Conservation (phyloP, 148 eudicot genomes). For the Agrostemma githago region DNA sequence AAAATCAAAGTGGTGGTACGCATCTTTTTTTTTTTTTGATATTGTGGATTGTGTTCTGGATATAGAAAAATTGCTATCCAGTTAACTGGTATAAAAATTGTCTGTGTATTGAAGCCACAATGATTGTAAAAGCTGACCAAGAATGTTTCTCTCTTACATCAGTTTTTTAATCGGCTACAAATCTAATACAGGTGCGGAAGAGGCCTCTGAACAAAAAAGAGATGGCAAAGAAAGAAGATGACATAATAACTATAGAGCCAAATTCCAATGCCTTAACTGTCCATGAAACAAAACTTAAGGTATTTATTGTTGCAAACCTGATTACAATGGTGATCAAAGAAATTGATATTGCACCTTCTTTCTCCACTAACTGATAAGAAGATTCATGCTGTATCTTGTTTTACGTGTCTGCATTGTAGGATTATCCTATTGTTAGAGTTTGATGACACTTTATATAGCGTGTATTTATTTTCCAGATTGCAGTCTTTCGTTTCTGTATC, state of each 20-base stretch:
- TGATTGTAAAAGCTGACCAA: not conserved
- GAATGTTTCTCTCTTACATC: not conserved
- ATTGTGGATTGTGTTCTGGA: not conserved
- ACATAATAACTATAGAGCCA: conserved; percentile 57
- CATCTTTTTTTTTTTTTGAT: not conserved
- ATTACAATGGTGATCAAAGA: not conserved
- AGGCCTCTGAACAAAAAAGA: conserved; percentile 82
- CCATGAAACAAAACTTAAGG: conserved; percentile 78
- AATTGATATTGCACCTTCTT: not conserved
- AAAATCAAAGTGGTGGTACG: conserved; percentile 90
- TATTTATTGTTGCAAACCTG: conserved; percentile 12
- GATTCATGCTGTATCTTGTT: not conserved
- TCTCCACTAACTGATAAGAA: not conserved
- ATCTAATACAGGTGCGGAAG: conserved; percentile 62
- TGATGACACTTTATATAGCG: not conserved
- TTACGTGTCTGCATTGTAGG: not conserved
- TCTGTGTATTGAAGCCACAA: not conserved
- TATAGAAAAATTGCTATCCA: not conserved
- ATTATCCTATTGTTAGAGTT: not conserved
- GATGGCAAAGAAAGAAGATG: conserved; percentile 60
- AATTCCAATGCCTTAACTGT: conserved; percentile 56
- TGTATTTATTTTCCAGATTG: not conserved
- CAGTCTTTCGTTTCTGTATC: not conserved
- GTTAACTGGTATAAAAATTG: not conserved
- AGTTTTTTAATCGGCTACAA: conserved; percentile 10